phyloP scores from a whole-genome alignment of 331 rosid genomes.

The Erythrophleum ivorense region DNA sequence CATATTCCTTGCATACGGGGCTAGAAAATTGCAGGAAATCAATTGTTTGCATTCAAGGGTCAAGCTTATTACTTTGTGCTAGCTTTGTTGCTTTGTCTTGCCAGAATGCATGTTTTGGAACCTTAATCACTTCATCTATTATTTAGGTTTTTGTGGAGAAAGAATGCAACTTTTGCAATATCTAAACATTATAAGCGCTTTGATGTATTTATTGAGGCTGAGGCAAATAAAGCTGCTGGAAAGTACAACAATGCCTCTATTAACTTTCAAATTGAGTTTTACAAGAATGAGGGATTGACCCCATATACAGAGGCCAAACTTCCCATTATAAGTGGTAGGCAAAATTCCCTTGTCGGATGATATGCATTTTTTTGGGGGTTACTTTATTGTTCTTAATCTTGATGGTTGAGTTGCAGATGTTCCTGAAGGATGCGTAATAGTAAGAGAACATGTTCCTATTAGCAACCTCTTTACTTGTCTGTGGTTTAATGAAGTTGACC shows the following conservation, averaged over 20 bases:
- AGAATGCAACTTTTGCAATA: constrained; percentile 65
- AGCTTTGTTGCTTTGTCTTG: not conserved
- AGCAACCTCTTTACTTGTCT: constrained; percentile 71
- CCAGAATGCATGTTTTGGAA: constrained; percentile 24
- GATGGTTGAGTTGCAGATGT: constrained; percentile 57
- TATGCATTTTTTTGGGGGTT: not conserved
- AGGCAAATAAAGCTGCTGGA: constrained; percentile 65
- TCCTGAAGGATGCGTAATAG: constrained; percentile 71
- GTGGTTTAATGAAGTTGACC: constrained; percentile 78
- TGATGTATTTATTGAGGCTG: constrained; percentile 62
- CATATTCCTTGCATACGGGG: not conserved
- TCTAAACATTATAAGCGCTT: constrained; percentile 68
- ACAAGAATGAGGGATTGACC: constrained; percentile 64
- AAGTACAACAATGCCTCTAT: constrained; percentile 65
- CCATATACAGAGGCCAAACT: constrained; percentile 67
- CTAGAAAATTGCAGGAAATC: not conserved
- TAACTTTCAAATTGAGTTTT: constrained; percentile 59
- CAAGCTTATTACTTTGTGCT: not conserved
- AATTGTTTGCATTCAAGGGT: too few species aligned
- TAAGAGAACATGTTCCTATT: constrained; percentile 69
- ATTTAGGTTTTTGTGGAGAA: constrained; percentile 63
- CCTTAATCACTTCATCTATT: constrained; percentile 16
- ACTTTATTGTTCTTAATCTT: not conserved
- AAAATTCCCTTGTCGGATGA: constrained; percentile 6
- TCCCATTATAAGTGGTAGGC: constrained; percentile 74